These are phyloP conservation scores for Lanmaoa pseudosensibilis DNA, from an alignment of 768 basidiomycete genomes.

Conservation along the genomic window DNA sequence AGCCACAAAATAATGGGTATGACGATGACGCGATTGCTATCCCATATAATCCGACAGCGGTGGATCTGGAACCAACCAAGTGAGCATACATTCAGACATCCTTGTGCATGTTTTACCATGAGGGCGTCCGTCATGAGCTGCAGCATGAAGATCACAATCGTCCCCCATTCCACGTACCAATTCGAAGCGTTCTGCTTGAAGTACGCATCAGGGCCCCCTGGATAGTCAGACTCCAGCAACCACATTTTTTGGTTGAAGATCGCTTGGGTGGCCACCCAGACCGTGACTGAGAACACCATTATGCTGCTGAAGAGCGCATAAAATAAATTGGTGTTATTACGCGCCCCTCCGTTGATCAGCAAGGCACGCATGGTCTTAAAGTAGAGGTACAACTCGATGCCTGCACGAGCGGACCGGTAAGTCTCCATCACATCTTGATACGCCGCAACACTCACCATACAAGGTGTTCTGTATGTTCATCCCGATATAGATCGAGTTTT, in stretches of 20 bases:
- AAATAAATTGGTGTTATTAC: conserved; percentile 12
- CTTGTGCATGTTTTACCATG: conserved; percentile 12
- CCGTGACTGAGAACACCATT: conserved; percentile 31
- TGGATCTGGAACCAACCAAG: conserved; percentile 34
- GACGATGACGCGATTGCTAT: conserved; percentile 8
- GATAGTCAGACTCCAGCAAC: conserved; percentile 33
- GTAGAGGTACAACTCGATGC: conserved; percentile 26
- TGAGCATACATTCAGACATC: not conserved
- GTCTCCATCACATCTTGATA: not conserved
- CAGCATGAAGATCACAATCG: conserved; percentile 24
- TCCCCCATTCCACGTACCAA: conserved; percentile 33
- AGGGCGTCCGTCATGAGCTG: conserved; percentile 38
- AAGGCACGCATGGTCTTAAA: conserved; percentile 20
- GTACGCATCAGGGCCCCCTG: conserved; percentile 38
- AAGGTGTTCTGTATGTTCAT: conserved; percentile 20
- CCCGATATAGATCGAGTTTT: conserved; percentile 16
- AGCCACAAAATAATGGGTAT: conserved; percentile 26
- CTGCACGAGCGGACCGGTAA: conserved; percentile 6
- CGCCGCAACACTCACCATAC: conserved; percentile 18
- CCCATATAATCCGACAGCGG: conserved; percentile 40
- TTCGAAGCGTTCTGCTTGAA: conserved; percentile 20
- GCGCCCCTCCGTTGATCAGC: not conserved
- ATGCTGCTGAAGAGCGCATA: conserved; percentile 28
- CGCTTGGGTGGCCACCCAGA: conserved; percentile 24
- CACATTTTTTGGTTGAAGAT: conserved; percentile 37